Evolutionary conservation across 306 rosid genomes (phyloP), one percentile per base, ranked within the genome.

Genomic region (Sindora glabra): DNA sequence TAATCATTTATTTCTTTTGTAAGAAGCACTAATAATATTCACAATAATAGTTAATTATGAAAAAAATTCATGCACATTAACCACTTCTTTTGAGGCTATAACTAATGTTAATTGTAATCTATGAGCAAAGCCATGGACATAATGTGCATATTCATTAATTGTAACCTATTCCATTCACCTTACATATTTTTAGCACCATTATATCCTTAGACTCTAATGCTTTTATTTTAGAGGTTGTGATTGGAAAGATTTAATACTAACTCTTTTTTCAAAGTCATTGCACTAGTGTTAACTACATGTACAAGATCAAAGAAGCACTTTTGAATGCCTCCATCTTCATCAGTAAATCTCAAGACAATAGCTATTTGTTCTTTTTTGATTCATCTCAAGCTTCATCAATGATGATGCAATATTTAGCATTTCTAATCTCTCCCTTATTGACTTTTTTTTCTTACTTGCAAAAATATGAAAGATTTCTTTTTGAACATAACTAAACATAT

Each of bases 141-240:
- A 26, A 26, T 26, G 6, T 26, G 30, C 6, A 26, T 2, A 26
- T 2, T 26, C 30, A 26, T 26, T 26, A 26, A 26, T 51, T 65
- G 32, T 3, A 65, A 18, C 7, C 51, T 10, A 65, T 52, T 65
- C 30, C 30, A 40, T 44, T 10, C 1, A 17, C 39, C 59, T n/a
- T 30, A 12, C 62, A 65, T 29, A 1, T 65, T 52, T 3, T 25
- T 21, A 3, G 47, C 72, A 54, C 29, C 49, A 46, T 67, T 56
- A 33, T 46, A 46, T 27, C 48, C 15, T 42, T 66, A 8, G 10
- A 13, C 52, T 19, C 14, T 0, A 19, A 47, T 19, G 10, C 22
- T 47, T 47, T 47, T 14, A 47, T 2, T 3, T 47, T 9, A 5
- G 27, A 18, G 5, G 22, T 24, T 19, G 10, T 47, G 29, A 21